Evolutionary conservation across 768 basidiomycete species (phyloP).

Genomic region (Boletus rubescentipes): DNA sequence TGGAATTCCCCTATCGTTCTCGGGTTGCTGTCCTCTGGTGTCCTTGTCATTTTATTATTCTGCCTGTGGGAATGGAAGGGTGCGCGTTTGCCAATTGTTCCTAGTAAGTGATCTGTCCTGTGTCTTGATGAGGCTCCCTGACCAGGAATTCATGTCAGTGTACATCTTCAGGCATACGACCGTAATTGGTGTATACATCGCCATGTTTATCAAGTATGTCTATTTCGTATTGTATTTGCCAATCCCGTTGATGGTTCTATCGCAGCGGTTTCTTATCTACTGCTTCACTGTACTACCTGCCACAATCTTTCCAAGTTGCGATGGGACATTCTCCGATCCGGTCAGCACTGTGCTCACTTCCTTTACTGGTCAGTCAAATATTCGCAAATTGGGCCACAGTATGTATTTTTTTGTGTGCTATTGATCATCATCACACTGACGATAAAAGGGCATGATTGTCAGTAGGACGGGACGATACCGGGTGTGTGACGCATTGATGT

Average conservation of each 20-base stretch:
- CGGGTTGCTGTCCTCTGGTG: constrained; percentile 56
- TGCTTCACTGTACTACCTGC: constrained; percentile 68
- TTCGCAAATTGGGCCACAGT: constrained; percentile 54
- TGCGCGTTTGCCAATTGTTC: constrained; percentile 68
- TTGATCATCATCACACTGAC: background rate
- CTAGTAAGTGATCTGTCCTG: constrained; percentile 43
- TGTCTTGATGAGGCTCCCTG: background rate
- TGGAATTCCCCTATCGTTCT: constrained; percentile 70
- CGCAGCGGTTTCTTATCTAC: constrained; percentile 58
- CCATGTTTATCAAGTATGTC: constrained; percentile 66
- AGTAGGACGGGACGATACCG: constrained; percentile 65
- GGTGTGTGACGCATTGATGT: constrained; percentile 29
- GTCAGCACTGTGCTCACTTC: constrained; percentile 62
- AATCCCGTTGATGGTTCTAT: background rate
- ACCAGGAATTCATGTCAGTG: constrained; percentile 41
- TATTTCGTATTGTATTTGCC: background rate
- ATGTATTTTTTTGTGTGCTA: constrained; percentile 18
- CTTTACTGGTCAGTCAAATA: constrained; percentile 65
- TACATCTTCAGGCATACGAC: constrained; percentile 69
- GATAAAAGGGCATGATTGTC: constrained; percentile 53
- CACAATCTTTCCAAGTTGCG: constrained; percentile 74
- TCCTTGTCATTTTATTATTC: constrained; percentile 55
- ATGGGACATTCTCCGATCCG: constrained; percentile 62
- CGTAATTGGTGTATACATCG: constrained; percentile 64
- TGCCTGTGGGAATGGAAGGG: constrained; percentile 73